phyloP scores from a whole-genome alignment of 768 basidiomycete genomes.

The Amanita exitialis region DNA sequence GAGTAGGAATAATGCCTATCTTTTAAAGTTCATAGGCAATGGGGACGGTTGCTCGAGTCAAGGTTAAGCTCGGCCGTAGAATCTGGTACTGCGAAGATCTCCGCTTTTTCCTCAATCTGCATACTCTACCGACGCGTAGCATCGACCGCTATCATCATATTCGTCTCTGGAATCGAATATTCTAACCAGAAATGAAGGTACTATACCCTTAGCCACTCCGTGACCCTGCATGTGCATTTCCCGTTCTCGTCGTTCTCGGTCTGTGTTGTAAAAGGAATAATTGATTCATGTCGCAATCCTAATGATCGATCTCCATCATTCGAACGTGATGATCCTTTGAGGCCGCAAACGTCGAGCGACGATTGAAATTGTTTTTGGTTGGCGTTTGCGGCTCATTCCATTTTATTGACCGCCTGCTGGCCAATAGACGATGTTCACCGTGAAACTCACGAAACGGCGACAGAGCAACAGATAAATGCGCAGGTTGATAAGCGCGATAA shows the following conservation, averaged over 20 bases:
- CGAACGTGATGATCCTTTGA: not conserved
- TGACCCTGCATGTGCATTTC: not conserved
- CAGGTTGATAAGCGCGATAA: not conserved
- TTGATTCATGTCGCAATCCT: not conserved
- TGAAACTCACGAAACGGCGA: not conserved
- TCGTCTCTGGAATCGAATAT: not conserved
- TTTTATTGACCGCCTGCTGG: not conserved
- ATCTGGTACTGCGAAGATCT: not conserved
- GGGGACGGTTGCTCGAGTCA: not conserved
- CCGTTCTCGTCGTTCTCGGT: not conserved
- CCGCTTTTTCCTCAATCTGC: not conserved
- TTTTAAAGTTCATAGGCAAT: not conserved
- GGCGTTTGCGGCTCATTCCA: not conserved
- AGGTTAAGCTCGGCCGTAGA: conserved; percentile 3
- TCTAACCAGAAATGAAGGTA: conserved; percentile 1
- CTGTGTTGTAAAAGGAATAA: not conserved
- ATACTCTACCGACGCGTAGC: not conserved
- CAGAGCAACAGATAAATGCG: not conserved
- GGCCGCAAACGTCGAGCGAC: not conserved
- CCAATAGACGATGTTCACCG: not conserved
- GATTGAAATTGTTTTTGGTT: not conserved
- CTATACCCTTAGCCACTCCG: not conserved
- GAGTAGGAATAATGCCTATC: not conserved
- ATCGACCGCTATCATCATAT: not conserved
- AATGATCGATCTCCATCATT: not conserved